A percentile compares a stretch with the other conserved stretches of the same genome.
phyloP scores from a whole-genome alignment of 371 early-diverging fungal genomes.

The Smittium culicis region DNA sequence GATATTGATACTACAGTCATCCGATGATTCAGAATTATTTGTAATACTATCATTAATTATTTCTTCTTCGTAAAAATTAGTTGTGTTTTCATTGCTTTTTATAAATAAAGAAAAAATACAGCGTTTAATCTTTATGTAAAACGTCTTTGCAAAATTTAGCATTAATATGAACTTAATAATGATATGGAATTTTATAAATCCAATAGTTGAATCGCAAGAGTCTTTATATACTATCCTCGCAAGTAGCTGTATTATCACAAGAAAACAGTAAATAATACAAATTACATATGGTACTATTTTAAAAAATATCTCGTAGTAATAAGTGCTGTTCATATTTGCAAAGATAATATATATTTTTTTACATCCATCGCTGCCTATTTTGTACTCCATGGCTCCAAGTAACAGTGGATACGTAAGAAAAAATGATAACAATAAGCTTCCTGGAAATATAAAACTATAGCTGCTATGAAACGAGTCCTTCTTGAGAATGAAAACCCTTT shows the following conservation, averaged over 20 bases:
- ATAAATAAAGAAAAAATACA: too few relatives aligned
- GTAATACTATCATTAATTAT: too few relatives aligned
- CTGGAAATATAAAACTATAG: not conserved
- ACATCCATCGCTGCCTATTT: not conserved
- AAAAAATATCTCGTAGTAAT: not conserved
- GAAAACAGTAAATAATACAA: not conserved
- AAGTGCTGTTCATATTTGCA: not conserved
- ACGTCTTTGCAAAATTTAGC: too few relatives aligned
- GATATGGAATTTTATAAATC: too few relatives aligned
- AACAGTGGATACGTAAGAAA: not conserved
- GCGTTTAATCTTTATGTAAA: too few relatives aligned
- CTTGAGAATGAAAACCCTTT: not conserved
- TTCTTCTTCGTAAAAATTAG: too few relatives aligned
- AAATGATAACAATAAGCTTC: not conserved
- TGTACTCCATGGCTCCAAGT: not conserved
- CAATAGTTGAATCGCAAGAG: too few relatives aligned
- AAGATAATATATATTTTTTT: not conserved
- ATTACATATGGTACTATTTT: not conserved
- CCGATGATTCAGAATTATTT: too few relatives aligned
- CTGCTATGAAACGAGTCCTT: not conserved
- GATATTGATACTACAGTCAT: too few relatives aligned
- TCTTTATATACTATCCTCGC: not conserved
- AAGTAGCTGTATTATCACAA: not conserved
- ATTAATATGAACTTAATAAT: too few relatives aligned
- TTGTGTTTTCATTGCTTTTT: too few relatives aligned